Conservation (phyloP, 768 basidiomycete species). For the Leccinellum albellum region DNA sequence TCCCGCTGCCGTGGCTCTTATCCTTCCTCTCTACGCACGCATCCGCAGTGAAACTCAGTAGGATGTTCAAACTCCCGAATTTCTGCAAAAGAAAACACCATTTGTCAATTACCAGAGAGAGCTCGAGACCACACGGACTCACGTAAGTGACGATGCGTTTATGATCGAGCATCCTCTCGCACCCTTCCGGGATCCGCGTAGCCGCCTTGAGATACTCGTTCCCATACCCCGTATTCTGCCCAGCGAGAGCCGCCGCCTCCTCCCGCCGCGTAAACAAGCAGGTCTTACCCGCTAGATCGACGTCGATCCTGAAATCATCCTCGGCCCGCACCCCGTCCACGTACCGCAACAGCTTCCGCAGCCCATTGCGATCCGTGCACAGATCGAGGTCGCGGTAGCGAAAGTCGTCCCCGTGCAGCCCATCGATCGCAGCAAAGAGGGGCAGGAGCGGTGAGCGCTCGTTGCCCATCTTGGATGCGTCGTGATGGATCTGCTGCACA, state of each 20-base stretch:
- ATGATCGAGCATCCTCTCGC: slow-evolving; percentile 52
- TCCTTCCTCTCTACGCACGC: slow-evolving; percentile 26
- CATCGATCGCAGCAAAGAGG: slow-evolving; percentile 57
- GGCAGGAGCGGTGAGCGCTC: slow-evolving; percentile 43
- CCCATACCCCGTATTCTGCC: slow-evolving; percentile 45
- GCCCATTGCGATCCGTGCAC: slow-evolving; percentile 62
- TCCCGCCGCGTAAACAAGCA: slow-evolving; percentile 58
- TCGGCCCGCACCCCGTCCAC: slow-evolving; percentile 15
- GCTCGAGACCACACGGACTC: slow-evolving; percentile 22
- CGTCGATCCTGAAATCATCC: slow-evolving; percentile 63
- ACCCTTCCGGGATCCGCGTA: slow-evolving; percentile 45
- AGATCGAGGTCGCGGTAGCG: slow-evolving; percentile 36
- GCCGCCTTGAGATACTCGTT: slow-evolving; percentile 58
- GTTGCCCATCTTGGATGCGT: slow-evolving; percentile 42
- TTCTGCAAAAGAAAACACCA: slow-evolving; percentile 36
- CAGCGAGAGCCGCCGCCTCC: slow-evolving; percentile 26
- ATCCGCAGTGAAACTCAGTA: slow-evolving; percentile 59
- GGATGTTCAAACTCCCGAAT: slow-evolving; percentile 52
- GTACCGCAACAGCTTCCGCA: slow-evolving; percentile 64
- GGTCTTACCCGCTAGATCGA: slow-evolving; percentile 59
- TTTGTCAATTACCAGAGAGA: neutral
- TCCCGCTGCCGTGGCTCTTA: neutral
- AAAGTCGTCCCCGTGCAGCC: slow-evolving; percentile 24
- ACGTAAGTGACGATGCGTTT: slow-evolving; percentile 64
- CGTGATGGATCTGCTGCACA: slow-evolving; percentile 51